phyloP scores from a whole-genome alignment of 2,329 filamentous ascomycete genomes.

The Coniella vitis region DNA sequence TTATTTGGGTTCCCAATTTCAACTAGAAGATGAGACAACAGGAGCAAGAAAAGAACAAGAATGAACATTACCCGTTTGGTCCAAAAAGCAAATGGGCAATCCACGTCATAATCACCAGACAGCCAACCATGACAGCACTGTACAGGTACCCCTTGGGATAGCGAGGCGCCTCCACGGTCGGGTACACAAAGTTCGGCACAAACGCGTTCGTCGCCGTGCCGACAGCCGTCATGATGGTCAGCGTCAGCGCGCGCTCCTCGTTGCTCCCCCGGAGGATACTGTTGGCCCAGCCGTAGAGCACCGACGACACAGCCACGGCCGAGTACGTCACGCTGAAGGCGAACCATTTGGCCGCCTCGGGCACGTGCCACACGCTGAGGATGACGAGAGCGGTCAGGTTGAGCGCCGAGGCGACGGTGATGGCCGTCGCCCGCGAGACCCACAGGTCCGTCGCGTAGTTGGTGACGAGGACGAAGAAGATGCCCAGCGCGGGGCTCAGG shows the following conservation, averaged over 20 bases:
- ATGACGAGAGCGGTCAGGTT: slow-evolving; percentile 49
- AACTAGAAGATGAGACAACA: too few species aligned
- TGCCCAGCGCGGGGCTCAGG: slow-evolving; percentile 47
- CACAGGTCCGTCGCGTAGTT: slow-evolving; percentile 49
- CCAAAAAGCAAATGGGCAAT: slow-evolving; percentile 6
- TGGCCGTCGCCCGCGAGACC: slow-evolving; percentile 45
- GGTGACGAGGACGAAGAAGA: slow-evolving; percentile 47
- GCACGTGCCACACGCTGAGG: slow-evolving; percentile 49
- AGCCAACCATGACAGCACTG: slow-evolving; percentile 8
- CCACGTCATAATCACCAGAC: slow-evolving; percentile 5
- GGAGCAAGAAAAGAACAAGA: too few species aligned
- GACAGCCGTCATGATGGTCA: slow-evolving; percentile 45
- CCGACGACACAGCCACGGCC: slow-evolving; percentile 44
- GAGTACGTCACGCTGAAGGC: slow-evolving; percentile 44
- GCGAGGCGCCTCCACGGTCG: slow-evolving; percentile 35
- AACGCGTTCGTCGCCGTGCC: slow-evolving; percentile 49
- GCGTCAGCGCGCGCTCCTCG: slow-evolving; percentile 40
- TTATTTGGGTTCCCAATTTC: too few species aligned
- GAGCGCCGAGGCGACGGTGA: slow-evolving; percentile 43
- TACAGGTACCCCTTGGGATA: slow-evolving; percentile 34
- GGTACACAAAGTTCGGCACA: slow-evolving; percentile 47
- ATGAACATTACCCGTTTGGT: slow-evolving; percentile 3
- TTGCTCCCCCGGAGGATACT: slow-evolving; percentile 38
- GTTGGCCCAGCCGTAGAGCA: slow-evolving; percentile 51
- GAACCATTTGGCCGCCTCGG: slow-evolving; percentile 49